Base-by-base conservation (phyloP, 352 stramenopile species). In the Pythium rishiriense region DNA sequence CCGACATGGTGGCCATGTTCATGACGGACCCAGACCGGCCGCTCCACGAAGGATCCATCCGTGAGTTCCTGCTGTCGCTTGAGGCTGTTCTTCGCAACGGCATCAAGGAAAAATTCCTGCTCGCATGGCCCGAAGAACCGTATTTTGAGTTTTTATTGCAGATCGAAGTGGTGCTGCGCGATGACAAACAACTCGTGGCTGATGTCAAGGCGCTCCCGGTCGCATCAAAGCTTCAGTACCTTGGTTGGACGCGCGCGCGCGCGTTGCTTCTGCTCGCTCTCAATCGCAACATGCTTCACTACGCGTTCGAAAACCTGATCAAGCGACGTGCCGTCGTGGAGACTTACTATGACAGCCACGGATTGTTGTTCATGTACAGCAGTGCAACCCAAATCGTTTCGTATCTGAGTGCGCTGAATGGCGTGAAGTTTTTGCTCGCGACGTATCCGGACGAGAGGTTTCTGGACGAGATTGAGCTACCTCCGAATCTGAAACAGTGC, bases 141-240 rank as follows among this genome's bases (percentile, higher is more conserved):
- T 94, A 90, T 54, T 88, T 85, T 53, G 69, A 75, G 33, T 91
- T 94, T 31, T 63, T 94, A 39, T 29, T 89, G 14, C 73, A 94
- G 42, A 85, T 84, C 7, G 63, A 64, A 0, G 63, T 71, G 0
- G 85, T 94, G 8, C 62, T 94, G 11, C 73, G 85, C 12, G 83
- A 94, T 48, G 85, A 94, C 51, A 50, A 74, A n/a, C 76, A 74
- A 0, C 76, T 94, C n/a, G 77, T 91, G 19, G 69, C 65, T 0
- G 69, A 89, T 58, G 79, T 87, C 10, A 69, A 81, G 47, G 52
- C 64, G 11, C 60, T 83, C 12, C 31, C 65, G 15, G 47, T 69
- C 19, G 68, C 73, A 14, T 33, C 39, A 15, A 80, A 78, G n/a
- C 67, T 88, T 3, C 68, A 73, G 24, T 76, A 74, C 66, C 51